A percentile compares a stretch with the other conserved stretches of the same genome.
phyloP scores from a whole-genome alignment of 1,284 basidiomycete species.

The Pseudozyma sp. region DNA sequence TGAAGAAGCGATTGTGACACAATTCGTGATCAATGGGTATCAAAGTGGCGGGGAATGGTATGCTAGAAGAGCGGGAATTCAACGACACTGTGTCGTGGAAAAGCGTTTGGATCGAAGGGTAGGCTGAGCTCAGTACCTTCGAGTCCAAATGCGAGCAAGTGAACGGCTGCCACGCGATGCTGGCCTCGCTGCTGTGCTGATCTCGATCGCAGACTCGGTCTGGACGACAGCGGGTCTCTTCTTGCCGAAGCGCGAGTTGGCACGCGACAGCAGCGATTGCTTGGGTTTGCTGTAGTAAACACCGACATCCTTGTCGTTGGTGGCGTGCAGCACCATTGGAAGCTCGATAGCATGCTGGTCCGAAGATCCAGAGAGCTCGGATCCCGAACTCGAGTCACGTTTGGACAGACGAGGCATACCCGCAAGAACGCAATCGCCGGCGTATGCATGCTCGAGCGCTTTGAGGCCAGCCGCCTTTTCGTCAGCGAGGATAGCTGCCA shows the following conservation, averaged over 20 bases:
- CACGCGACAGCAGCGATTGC: conserved; percentile 22
- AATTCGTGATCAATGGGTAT: neutral
- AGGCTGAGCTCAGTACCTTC: conserved; percentile 1
- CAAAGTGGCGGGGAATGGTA: neutral
- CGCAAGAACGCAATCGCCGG: conserved; percentile 32
- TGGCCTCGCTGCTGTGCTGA: conserved; percentile 5
- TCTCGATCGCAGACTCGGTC: conserved; percentile 1
- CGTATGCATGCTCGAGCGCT: conserved; percentile 29
- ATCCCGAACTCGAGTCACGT: conserved; percentile 37
- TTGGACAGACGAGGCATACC: conserved; percentile 39
- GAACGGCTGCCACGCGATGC: conserved; percentile 12
- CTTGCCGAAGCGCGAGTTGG: conserved; percentile 28
- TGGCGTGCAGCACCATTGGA: conserved; percentile 19
- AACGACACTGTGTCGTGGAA: neutral
- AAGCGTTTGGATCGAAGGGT: neutral
- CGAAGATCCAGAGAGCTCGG: conserved; percentile 38
- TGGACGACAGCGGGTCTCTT: conserved; percentile 11
- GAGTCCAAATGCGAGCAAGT: conserved; percentile 27
- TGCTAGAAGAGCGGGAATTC: neutral
- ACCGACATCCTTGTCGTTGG: conserved; percentile 24
- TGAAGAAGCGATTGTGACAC: neutral
- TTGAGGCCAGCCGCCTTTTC: conserved; percentile 36
- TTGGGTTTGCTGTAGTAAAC: conserved; percentile 24
- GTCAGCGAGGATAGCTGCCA: conserved; percentile 19
- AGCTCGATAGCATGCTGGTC: conserved; percentile 24